Evolutionary conservation across 768 basidiomycete species (phyloP).

Genomic region (Pholiota microspora): DNA sequence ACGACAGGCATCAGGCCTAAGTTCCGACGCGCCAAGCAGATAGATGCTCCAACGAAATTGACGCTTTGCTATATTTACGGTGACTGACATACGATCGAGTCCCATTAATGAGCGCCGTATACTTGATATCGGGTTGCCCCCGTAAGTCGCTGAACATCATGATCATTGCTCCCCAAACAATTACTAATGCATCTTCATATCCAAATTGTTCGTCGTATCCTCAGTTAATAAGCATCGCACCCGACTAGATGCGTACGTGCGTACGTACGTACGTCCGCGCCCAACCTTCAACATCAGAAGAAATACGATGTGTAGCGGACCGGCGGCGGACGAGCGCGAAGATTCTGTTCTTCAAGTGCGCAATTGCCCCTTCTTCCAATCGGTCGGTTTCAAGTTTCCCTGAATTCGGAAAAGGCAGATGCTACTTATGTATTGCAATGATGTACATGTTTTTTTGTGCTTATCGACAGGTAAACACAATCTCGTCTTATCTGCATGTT

Average conservation of each 20-base stretch:
- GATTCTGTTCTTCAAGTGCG: too few relatives aligned
- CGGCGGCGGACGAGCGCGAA: background rate
- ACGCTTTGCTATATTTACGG: background rate
- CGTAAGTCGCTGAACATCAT: background rate
- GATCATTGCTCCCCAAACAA: background rate
- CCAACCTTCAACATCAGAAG: background rate
- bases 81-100: background rate
- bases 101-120: background rate
- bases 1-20: slow-evolving; percentile 11
- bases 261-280: too few relatives aligned
- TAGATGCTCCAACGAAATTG: background rate
- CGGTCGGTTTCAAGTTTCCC: background rate
- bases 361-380: background rate
- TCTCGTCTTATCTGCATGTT: slow-evolving; percentile 1
- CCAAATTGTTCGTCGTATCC: too few relatives aligned
- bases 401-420: too few relatives aligned
- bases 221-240: background rate
- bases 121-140: background rate
- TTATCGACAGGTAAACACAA: slow-evolving; percentile 1
- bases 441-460: too few relatives aligned
- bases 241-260: background rate
- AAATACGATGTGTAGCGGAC: background rate
- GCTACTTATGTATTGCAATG: too few relatives aligned
- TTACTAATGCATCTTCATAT: background rate
- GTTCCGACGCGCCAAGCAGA: background rate